Conservation (phyloP, 73 alveolate species). For the Stentor roeselii region DNA sequence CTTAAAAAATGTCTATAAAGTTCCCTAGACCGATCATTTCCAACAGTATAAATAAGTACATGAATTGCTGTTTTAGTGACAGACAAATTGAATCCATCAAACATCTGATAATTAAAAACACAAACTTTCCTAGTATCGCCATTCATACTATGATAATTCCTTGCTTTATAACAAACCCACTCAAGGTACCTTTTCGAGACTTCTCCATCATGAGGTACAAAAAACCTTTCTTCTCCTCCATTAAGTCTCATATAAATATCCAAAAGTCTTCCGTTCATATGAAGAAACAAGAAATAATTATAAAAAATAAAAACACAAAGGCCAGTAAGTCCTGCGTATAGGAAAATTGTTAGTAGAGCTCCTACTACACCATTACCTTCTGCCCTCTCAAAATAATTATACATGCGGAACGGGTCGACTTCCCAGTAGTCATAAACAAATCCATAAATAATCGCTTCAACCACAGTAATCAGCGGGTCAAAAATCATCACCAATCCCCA, state of each 20-base stretch:
- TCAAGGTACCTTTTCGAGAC: conserved; percentile 32
- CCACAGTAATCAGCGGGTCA: conserved; percentile 51
- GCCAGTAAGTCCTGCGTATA: conserved; percentile 37
- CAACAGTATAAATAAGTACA: conserved; percentile 20
- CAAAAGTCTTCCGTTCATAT: conserved; percentile 59
- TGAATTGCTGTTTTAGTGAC: not conserved
- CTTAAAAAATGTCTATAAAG: conserved; percentile 32
- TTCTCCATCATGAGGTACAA: conserved; percentile 69
- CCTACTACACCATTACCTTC: conserved; percentile 62
- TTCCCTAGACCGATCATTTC: conserved; percentile 18
- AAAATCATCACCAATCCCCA: conserved; percentile 48
- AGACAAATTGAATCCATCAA: not conserved
- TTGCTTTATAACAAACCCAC: conserved; percentile 27
- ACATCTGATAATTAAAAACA: not conserved
- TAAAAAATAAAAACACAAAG: conserved; percentile 36
- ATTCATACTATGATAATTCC: conserved; percentile 9
- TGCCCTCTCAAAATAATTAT: conserved; percentile 40
- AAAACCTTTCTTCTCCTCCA: conserved; percentile 48
- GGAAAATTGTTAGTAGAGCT: conserved; percentile 38
- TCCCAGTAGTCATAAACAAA: conserved; percentile 35
- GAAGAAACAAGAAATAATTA: conserved; percentile 55
- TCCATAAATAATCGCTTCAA: conserved; percentile 35
- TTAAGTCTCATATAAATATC: conserved; percentile 53
- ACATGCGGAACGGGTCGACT: conserved; percentile 55
- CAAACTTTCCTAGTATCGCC: conserved; percentile 27